Evolutionary conservation across 2,329 filamentous ascomycete species (phyloP).

Genomic region (Aspergillus alliaceus): DNA sequence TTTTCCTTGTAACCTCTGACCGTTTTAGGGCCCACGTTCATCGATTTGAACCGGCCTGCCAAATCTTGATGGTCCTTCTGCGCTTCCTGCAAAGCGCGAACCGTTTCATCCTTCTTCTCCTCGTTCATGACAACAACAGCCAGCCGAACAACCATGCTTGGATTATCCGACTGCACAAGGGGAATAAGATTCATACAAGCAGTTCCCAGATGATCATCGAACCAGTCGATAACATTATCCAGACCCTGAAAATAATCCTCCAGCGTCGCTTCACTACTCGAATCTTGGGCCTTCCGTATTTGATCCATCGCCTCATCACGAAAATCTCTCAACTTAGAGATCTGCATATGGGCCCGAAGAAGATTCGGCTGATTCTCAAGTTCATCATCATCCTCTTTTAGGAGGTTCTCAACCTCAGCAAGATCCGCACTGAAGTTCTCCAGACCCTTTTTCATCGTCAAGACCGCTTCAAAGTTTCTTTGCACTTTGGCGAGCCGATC

Average conservation of each 20-base stretch:
- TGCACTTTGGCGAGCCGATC: constrained; percentile 57
- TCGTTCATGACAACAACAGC: constrained; percentile 92
- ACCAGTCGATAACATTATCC: constrained; percentile 87
- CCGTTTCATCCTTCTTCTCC: constrained; percentile 92
- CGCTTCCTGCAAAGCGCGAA: constrained; percentile 87
- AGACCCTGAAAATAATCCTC: constrained; percentile 86
- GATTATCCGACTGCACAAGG: constrained; percentile 81
- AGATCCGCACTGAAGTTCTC: constrained; percentile 83
- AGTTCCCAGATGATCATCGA: constrained; percentile 89
- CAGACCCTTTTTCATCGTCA: constrained; percentile 88
- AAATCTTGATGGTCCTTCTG: constrained; percentile 95
- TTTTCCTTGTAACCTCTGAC: constrained; percentile 96
- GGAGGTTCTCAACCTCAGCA: constrained; percentile 71
- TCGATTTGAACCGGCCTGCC: constrained; percentile 88
- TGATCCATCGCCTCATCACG: constrained; percentile 96
- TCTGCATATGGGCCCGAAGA: constrained; percentile 83
- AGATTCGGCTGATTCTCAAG: constrained; percentile 89
- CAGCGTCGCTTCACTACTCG: constrained; percentile 75
- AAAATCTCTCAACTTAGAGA: constrained; percentile 89
- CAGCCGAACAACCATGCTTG: constrained; percentile 84
- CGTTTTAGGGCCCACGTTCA: constrained; percentile 88
- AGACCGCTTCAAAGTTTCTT: constrained; percentile 90
- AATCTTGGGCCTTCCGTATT: constrained; percentile 74
- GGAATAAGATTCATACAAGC: constrained; percentile 88
- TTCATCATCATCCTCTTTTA: constrained; percentile 81